Evolutionary conservation across 768 basidiomycete genomes (phyloP), one percentile per base, ranked within the genome.

Genomic region (Phaeotremella fagi): DNA sequence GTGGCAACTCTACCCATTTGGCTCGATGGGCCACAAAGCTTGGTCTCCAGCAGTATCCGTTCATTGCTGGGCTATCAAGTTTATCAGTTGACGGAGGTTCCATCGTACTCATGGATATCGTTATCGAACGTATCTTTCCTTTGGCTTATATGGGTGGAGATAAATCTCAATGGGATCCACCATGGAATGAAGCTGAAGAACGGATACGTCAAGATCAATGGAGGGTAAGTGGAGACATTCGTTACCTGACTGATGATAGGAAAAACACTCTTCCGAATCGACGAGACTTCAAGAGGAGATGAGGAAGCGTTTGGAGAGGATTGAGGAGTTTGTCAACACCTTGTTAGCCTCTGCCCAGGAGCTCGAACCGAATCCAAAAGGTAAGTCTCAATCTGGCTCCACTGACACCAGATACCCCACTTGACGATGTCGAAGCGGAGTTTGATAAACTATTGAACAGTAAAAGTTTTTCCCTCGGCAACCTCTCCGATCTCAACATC

Each of bases 1-100:
- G 80, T 3, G 90, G 88, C 2, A 99, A 99, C 72, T 87, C 88
- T 0, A 84, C 89, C 1, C 85, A 87, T 57, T 78, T 92, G 48
- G 87, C 85, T 3, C 81, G 84, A 0, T 99, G 95, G 95, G 82
- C 95, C 66, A 78, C 84, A 1, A 88, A 85, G 60, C 80, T 99
- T 4, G 95, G 95, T 5, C 89, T 89, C 66, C 81, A 81, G 54
- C 75, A 64, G 22, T 38, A 49, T 2, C 84, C 83, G 1, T 87
- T 80, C 63, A 78, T 92, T 24, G 82, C 88, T 0, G 86, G 87
- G 0, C 75, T 98, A 57, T 80, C 83, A 52, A 88, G 86, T 65
- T 74, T 99, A 45, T 84, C 85, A 0, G 71, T 83, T 0, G 87
- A 92, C 63, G 95, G 95, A 0, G 95, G 94, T 0, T 59, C 78